Percentiles rank a stretch among this genome's conserved stretches.
Conservation (phyloP, 1,284 basidiomycete species). For the Microbotryum intermedium region DNA sequence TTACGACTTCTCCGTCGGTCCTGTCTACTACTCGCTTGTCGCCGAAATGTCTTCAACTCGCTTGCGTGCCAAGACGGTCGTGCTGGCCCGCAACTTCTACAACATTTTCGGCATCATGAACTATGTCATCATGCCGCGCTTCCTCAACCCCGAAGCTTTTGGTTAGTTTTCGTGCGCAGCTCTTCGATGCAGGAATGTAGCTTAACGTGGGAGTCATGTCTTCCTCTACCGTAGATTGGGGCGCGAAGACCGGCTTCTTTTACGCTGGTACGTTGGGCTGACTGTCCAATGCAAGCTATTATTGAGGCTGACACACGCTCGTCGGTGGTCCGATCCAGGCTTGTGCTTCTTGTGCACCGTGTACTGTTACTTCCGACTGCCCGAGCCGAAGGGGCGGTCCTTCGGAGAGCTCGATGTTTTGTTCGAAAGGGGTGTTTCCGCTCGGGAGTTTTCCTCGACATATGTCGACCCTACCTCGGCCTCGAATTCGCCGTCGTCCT, state of each 20-base stretch:
- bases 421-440: slow-evolving; percentile 29
- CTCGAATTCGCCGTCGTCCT: slow-evolving; percentile 8
- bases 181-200: no score
- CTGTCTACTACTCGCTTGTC: slow-evolving; percentile 43
- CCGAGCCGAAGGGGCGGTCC: slow-evolving; percentile 41
- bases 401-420: slow-evolving; percentile 27
- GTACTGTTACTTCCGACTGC: slow-evolving; percentile 38
- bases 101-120: no score
- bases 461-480: slow-evolving; percentile 12
- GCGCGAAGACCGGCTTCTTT: slow-evolving; percentile 35
- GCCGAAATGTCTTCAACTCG: slow-evolving; percentile 44
- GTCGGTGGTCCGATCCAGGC: neutral
- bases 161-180: slow-evolving; percentile 17
- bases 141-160: no score
- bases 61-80: no score
- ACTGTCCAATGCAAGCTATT: no score
- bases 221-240: no score
- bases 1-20: slow-evolving; percentile 41
- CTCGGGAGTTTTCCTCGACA: slow-evolving; percentile 32
- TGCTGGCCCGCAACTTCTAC: no score
- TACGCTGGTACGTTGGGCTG: slow-evolving; percentile 34
- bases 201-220: no score
- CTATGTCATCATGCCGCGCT: no score
- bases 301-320: neutral
- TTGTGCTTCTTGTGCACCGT: slow-evolving; percentile 32